Conservation (phyloP, 768 basidiomycete genomes). For the Gyrodon lividus region DNA sequence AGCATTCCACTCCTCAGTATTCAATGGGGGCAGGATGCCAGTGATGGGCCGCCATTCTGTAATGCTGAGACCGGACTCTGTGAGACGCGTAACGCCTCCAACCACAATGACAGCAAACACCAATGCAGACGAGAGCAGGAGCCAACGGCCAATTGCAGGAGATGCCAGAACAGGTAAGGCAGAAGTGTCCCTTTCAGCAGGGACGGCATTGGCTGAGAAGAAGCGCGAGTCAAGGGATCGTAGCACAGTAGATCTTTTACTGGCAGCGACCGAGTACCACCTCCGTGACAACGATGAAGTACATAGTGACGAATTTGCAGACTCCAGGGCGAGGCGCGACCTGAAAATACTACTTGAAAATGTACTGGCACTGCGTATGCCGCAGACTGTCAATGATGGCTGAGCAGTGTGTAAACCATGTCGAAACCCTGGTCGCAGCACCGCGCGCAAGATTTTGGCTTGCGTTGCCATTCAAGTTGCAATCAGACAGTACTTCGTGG, state of each 20-base stretch:
- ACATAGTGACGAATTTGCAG: conserved; percentile 1
- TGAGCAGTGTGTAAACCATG: conserved; percentile 1
- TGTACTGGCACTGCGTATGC: conserved; percentile 6
- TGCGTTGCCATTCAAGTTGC: conserved; percentile 15
- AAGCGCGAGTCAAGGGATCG: conserved; percentile 34
- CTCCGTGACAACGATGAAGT: conserved; percentile 7
- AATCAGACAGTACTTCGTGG: background rate
- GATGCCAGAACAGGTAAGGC: conserved; percentile 59
- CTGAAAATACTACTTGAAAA: conserved; percentile 4
- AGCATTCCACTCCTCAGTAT: conserved; percentile 69
- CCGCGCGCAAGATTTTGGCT: conserved; percentile 16
- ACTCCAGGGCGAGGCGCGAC: conserved; percentile 8
- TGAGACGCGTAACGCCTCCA: conserved; percentile 93
- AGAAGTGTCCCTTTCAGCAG: conserved; percentile 14
- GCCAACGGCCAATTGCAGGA: conserved; percentile 78
- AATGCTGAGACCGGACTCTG: conserved; percentile 96
- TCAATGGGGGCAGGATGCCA: conserved; percentile 82
- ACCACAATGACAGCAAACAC: conserved; percentile 93
- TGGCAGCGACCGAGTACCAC: background rate
- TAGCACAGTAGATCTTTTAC: conserved; percentile 1
- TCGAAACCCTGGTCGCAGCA: conserved; percentile 16
- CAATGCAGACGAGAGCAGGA: conserved; percentile 78
- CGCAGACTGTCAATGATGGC: background rate
- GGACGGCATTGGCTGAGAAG: conserved; percentile 37
- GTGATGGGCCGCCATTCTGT: conserved; percentile 97